Evolutionary conservation across 768 basidiomycete species (phyloP).

Genomic region (Tubosaeta sp.): DNA sequence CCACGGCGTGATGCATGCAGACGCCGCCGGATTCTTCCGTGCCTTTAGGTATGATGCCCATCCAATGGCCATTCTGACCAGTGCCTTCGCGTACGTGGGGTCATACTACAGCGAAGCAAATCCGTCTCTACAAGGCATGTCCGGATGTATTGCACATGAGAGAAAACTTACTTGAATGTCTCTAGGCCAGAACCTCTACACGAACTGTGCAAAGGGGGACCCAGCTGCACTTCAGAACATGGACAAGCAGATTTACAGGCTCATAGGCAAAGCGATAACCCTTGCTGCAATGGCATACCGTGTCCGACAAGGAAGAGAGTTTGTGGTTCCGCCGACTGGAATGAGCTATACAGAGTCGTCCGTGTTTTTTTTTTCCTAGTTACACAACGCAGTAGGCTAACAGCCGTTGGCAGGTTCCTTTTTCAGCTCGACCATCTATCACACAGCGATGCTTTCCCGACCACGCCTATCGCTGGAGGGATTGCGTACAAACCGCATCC

Average conservation of each 20-base stretch:
- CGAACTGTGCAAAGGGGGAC: constrained; percentile 63
- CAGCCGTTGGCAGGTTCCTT: constrained; percentile 53
- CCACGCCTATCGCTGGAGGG: constrained; percentile 42
- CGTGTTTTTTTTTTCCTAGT: no score
- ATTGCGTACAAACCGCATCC: constrained; percentile 71
- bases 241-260: constrained; percentile 89
- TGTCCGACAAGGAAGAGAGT: constrained; percentile 84
- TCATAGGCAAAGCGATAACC: constrained; percentile 86
- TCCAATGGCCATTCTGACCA: constrained; percentile 87
- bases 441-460: constrained; percentile 26
- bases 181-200: constrained; percentile 74
- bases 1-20: constrained; percentile 65
- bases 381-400: not conserved
- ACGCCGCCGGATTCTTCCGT: constrained; percentile 65
- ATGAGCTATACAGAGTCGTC: constrained; percentile 83
- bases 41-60: constrained; percentile 88
- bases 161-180: constrained; percentile 2
- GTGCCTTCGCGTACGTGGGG: constrained; percentile 83
- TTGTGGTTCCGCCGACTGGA: constrained; percentile 78
- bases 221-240: constrained; percentile 65
- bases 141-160: not conserved
- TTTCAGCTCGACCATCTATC: constrained; percentile 85
- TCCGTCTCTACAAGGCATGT: constrained; percentile 73
- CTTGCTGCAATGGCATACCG: constrained; percentile 96
- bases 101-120: constrained; percentile 88